Percentiles rank a stretch among this genome's conserved stretches.
Evolutionary conservation across 495 filamentous ascomycete genomes (phyloP).

Genomic region (Podospora pseudopauciseta): DNA sequence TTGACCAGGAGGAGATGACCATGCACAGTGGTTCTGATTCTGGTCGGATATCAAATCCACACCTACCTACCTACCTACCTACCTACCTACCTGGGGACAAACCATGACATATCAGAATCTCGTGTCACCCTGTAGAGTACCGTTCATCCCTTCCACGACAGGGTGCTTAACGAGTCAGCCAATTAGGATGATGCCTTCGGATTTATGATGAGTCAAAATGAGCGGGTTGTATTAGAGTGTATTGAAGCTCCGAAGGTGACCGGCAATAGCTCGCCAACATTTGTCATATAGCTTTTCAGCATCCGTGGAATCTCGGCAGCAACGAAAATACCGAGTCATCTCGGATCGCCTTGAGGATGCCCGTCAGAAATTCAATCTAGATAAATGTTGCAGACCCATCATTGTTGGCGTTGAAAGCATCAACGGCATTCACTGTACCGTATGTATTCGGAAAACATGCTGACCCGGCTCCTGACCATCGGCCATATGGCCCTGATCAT

Average conservation of each 20-base stretch:
- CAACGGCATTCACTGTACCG: background rate
- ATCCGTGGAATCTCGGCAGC: background rate
- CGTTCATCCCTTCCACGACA: background rate
- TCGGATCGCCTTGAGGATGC: background rate
- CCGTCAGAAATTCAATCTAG: too few species aligned
- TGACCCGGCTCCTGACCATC: background rate
- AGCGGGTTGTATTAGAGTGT: background rate
- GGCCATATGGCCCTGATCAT: background rate
- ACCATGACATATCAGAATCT: background rate
- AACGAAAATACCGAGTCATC: background rate
- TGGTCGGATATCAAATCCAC: background rate
- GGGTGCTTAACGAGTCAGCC: background rate
- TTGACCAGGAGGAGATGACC: too few species aligned
- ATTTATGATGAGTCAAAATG: background rate
- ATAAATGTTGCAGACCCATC: too few species aligned
- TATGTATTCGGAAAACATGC: background rate
- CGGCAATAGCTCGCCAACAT: background rate
- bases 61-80: too few species aligned
- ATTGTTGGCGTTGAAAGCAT: too few species aligned
- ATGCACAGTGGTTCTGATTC: too few species aligned
- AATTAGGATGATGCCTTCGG: background rate
- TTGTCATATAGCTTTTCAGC: background rate
- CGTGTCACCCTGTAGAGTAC: background rate
- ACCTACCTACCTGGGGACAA: background rate
- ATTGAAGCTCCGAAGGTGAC: background rate